Base-by-base conservation (phyloP, 306 rosid genomes). In the Lathyrus oleraceus region DNA sequence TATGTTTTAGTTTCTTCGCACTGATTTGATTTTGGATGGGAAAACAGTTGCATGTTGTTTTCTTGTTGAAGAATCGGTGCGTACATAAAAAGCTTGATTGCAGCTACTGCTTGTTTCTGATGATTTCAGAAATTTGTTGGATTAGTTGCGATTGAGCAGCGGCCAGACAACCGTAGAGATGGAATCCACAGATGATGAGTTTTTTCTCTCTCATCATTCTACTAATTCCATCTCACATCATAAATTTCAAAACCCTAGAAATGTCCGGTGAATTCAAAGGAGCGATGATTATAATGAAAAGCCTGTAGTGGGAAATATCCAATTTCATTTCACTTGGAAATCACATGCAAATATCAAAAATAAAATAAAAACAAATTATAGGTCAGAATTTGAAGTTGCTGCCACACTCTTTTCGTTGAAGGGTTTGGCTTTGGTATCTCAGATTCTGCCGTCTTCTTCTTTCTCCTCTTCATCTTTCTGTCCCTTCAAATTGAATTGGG, bases 131-230 rank as follows among this genome's bases (percentile, higher is more conserved):
- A 62, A 42, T 8, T 10, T 0, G 5, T 61, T 23, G 19, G 10
- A 16, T 59, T 19, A 72, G 59, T 67, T 82, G 54, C 62, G 61
- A 63, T 79, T 68, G 25, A 80, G 90, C 84, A 84, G 87, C 94
- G 90, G 93, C 94, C 91, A 91, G 96, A 91, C 97, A 91, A 91
- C 96, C 94, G 91, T 87, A 91, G 91, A 3, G 86, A 85, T 91
- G 96, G 79, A 74, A 76, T 91, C 96, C 96, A 88, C 96, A 84
- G 88, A 79, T 76, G 79, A n/a, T 85, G 88, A 69, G 88, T 8
- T 81, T n/a, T 6, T 56, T 15, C 3, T 64, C 3, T 64, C 86
- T 69, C 87, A 76, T 27, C 64, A n/a, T 49, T 85, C 96, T 91
- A 88, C 97, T 88, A 79, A 79, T 83, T 75, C 87, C 96, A 77